Percentiles rank a stretch among this genome's conserved stretches.
phyloP scores from a whole-genome alignment of 225 moss, liverwort and hornwort genomes.

The Pleurozium schreberi region DNA sequence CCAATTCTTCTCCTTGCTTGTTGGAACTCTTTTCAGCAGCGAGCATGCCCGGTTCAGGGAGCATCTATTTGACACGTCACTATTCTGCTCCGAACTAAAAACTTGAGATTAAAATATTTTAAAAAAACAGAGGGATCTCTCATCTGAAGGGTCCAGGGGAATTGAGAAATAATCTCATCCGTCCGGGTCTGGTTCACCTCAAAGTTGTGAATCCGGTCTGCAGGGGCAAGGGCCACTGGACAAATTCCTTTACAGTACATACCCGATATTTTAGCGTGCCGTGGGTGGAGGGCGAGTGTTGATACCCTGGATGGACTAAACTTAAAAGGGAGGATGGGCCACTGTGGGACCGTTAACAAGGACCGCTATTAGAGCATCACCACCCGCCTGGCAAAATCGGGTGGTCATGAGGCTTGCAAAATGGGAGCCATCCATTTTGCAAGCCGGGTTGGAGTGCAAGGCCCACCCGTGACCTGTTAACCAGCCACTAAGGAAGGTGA shows the following conservation, averaged over 20 bases:
- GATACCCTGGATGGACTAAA: neutral
- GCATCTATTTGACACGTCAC: neutral
- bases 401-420: no score
- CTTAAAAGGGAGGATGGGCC: neutral
- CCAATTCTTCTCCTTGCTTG: neutral
- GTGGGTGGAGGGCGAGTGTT: neutral
- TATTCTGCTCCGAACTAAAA: no score
- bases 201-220: neutral
- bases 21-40: neutral
- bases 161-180: neutral
- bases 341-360: neutral
- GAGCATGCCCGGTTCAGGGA: neutral
- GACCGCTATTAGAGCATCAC: neutral
- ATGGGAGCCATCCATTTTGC: no score
- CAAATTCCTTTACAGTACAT: neutral
- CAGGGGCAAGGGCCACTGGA: neutral
- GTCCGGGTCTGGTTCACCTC: neutral
- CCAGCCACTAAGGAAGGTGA: no score
- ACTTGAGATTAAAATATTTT: no score
- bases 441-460: no score
- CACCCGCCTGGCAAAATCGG: no score
- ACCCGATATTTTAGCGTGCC: neutral
- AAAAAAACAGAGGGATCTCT: neutral
- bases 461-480: no score
- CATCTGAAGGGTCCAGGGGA: neutral